Evolutionary conservation across 2,329 filamentous ascomycete species (phyloP).

Genomic region (Ceratocystis huliohia): DNA sequence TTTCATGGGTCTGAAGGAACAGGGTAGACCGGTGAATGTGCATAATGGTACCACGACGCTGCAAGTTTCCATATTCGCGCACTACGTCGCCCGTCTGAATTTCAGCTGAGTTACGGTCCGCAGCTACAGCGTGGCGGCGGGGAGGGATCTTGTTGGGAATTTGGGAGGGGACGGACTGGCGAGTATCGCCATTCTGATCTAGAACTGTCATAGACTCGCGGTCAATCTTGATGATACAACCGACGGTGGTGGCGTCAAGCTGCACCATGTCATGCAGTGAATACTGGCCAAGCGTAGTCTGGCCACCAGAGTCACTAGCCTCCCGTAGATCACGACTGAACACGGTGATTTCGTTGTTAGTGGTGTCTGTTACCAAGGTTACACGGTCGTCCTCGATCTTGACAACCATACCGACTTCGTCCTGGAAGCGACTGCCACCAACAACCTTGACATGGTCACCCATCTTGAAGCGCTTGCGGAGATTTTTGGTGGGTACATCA

Average conservation of each 20-base stretch:
- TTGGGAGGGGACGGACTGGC: conserved; percentile 77
- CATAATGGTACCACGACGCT: conserved; percentile 74
- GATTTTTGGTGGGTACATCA: conserved; percentile 80
- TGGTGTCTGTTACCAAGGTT: conserved; percentile 85
- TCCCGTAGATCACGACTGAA: conserved; percentile 95
- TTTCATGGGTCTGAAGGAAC: conserved; percentile 74
- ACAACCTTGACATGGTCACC: conserved; percentile 99
- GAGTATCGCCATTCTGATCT: conserved; percentile 75
- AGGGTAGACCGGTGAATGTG: conserved; percentile 90
- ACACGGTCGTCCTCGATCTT: conserved; percentile 86
- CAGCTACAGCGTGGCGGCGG: conserved; percentile 74
- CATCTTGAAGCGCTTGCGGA: conserved; percentile 82
- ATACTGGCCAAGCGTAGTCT: conserved; percentile 74
- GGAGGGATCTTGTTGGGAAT: conserved; percentile 79
- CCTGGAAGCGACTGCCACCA: conserved; percentile 82
- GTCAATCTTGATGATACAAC: conserved; percentile 88
- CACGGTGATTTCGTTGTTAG: conserved; percentile 85
- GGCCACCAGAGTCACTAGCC: conserved; percentile 80
- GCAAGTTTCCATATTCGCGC: conserved; percentile 76
- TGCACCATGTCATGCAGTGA: conserved; percentile 90
- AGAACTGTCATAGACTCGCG: conserved; percentile 80
- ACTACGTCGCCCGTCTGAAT: conserved; percentile 86
- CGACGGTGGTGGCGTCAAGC: conserved; percentile 82
- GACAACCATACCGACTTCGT: conserved; percentile 95
- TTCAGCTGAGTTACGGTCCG: conserved; percentile 84